Base-by-base conservation (phyloP, 306 rosid species). In the Echinosophora koreensis region DNA sequence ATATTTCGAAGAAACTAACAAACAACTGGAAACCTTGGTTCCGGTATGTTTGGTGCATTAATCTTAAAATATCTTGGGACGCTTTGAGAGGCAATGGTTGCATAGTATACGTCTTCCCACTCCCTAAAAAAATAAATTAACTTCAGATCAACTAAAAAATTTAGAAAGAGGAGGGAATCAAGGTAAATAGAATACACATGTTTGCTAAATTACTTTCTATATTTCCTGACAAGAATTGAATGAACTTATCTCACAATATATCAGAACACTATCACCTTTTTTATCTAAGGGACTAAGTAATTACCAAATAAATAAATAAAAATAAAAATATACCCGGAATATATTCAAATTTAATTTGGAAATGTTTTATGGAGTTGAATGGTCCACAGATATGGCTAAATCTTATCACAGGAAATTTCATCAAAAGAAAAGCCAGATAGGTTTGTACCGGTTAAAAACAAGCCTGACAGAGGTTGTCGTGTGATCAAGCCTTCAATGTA, bases 51-150 rank as follows among this genome's bases (percentile, higher is more conserved):
- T 86, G 82, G 57, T 83, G 84, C 96, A 88, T 87, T 78, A 87
- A 71, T 34, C 89, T 81, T 57, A 92, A 83, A 80, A 90, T 90
- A 84, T 88, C 93, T 39, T 86, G 88, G 30, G 97, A 86, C 61
- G 97, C 93, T 88, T 88, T 88, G 72, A 92, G 87, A 81, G 97
- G 97, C 73, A 92, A 80, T 22, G 97, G 96, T 77, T 92, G 97
- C 97, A 92, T 90, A 14, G 96, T 90, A 72, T 90, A 92, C 47
- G 97, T 92, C 82, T 92, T 92, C 69, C 96, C 96, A 56, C 96
- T 92, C 41, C 97, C 97, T 86, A 82, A 64, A 81, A 81, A 14
- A 38, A 38, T 64, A 50, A 78, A 84, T 64, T 52, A 59, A 61
- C 51, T 68, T 51, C 13, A 49, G 30, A 73, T 74, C 68, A 73